A percentile compares a stretch with the other conserved stretches of the same genome.
These are phyloP conservation scores for Boletus sp. DNA, from an alignment of 768 basidiomycete species.

Conservation along the genomic window DNA sequence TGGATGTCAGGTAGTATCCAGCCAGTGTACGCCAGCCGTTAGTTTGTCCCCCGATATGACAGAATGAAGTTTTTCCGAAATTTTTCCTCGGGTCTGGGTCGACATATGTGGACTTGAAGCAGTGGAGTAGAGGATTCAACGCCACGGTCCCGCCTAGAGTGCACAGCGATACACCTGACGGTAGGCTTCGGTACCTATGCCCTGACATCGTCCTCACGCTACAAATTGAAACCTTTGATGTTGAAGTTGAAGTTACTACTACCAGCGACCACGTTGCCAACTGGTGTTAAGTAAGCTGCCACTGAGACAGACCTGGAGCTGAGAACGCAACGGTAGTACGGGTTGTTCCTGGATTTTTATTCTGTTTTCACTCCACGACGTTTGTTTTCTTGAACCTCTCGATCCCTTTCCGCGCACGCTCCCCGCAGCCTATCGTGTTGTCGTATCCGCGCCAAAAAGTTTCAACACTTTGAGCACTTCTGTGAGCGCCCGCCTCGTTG, in stretches of 20 bases:
- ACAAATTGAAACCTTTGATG: neutral
- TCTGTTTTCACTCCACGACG: neutral
- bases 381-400: neutral
- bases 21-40: neutral
- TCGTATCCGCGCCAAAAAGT: neutral
- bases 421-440: neutral
- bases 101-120: neutral
- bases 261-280: neutral
- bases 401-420: neutral
- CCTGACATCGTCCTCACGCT: neutral
- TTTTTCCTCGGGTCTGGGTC: neutral
- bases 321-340: too few relatives aligned
- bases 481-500: slow-evolving; percentile 21
- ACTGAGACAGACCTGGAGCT: too few relatives aligned
- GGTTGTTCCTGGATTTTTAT: neutral
- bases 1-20: neutral
- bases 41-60: neutral
- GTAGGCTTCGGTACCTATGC: neutral
- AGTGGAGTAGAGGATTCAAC: too few relatives aligned
- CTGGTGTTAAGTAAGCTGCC: slow-evolving; percentile 4
- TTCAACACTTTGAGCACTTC: neutral
- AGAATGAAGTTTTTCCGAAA: neutral
- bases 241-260: neutral
- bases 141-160: too few relatives aligned
- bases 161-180: too few relatives aligned